Percentiles rank a stretch among this genome's conserved stretches.
Conservation (phyloP, 108 stramenopile genomes). For the Nitzschia sp. region DNA sequence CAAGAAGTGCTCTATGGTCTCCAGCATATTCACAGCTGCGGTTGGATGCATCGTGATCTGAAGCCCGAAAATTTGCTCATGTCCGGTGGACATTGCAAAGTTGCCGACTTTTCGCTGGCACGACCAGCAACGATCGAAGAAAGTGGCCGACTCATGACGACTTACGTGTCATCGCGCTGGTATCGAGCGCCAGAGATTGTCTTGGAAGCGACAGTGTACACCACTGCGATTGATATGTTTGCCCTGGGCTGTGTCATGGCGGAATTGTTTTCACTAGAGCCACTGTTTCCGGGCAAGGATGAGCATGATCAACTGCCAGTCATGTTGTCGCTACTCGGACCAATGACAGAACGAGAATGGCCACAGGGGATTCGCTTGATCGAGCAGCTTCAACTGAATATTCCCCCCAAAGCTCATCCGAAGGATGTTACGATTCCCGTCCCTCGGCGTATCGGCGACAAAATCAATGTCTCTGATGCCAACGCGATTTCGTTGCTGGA, state of each 20-base stretch:
- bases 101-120: conserved; percentile 96
- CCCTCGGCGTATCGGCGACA: not conserved
- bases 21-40: conserved; percentile 85
- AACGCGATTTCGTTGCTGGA: conserved; percentile 51
- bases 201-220: conserved; percentile 67
- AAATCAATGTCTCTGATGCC: conserved; percentile 25
- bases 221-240: conserved; percentile 91
- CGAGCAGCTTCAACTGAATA: conserved; percentile 1
- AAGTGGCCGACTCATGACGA: conserved; percentile 56
- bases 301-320: conserved; percentile 93
- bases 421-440: not conserved
- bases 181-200: conserved; percentile 97
- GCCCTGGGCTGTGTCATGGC: conserved; percentile 92
- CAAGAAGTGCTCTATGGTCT: conserved; percentile 88
- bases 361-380: conserved; percentile 2
- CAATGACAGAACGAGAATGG: conserved; percentile 35
- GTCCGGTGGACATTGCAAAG: conserved; percentile 71
- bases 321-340: conserved; percentile 82
- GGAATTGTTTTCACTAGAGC: conserved; percentile 86
- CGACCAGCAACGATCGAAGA: conserved; percentile 39
- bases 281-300: conserved; percentile 90
- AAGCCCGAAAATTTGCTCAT: conserved; percentile 95
- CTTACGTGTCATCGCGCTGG: conserved; percentile 96
- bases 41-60: conserved; percentile 94
- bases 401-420: not conserved